Base-by-base conservation (phyloP, 1,284 basidiomycete species). In the Boletus albobrunnescens region DNA sequence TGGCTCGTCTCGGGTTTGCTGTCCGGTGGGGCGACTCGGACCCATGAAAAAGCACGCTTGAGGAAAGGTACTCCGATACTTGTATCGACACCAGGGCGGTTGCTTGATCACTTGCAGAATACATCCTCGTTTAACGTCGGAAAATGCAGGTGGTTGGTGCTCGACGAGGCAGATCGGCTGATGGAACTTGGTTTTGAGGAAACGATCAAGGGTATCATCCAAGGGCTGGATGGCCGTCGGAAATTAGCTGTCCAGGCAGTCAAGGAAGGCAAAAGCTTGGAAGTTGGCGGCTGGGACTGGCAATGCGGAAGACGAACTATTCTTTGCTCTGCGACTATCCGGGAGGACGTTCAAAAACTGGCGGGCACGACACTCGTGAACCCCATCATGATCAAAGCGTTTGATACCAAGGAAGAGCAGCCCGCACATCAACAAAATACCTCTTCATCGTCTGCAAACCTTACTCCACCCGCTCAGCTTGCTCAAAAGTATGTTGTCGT, bases 141-240 rank as follows among this genome's bases (percentile, higher is more conserved):
- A 46, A 96, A 96, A 70, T 92, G 91, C 60, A 82, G 91, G 45
- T 99, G 95, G 92, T 76, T 99, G 14, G 85, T 99, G 1, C 79
- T 99, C 24, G 96, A 99, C 63, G 96, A 99, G 71, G 95, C 96
- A 3, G 96, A 99, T 70, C 75, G 94, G 47, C 75, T 98, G 11
- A 98, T 99, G 78, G 94, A 98, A 61, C 85, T 98, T 72, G 95
- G 95, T 1, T 99, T 99, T 58, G 91, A 93, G 59, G 85, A 90
- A 33, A 92, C 95, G 11, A 79, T 99, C 40, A 80, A 79, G 40
- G 94, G 91, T 0, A 97, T 99, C 57, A 71, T 98, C 45, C 82
- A 86, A 59, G 84, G 87, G 12, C 67, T 97, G 13, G 91, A 95
- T 48, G 91, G 91, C 0, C 76, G 91, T 51, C 69, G 79, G 52